A percentile compares a stretch with the other conserved stretches of the same genome.
Evolutionary conservation across 306 rosid genomes (phyloP).

Genomic region (Begonia loranthoides): DNA sequence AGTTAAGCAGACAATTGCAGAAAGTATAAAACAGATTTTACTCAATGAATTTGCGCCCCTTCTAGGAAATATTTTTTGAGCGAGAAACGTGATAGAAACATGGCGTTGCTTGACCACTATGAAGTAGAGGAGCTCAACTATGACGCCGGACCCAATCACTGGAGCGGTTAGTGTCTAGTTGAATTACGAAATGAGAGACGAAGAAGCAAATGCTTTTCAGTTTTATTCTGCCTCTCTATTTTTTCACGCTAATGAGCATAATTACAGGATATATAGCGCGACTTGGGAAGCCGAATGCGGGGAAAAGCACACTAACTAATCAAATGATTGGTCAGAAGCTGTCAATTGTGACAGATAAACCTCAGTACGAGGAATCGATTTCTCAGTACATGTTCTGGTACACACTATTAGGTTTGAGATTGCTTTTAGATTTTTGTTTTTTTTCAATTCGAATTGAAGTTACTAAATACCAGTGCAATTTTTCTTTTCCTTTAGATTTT

Average conservation of each 20-base stretch:
- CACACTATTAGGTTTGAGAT: constrained; percentile 80
- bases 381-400: constrained; percentile 81
- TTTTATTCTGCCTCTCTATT: neutral
- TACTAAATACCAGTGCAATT: no score
- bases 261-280: constrained; percentile 76
- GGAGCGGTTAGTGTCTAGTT: constrained; percentile 43
- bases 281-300: constrained; percentile 91
- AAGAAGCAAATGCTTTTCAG: neutral
- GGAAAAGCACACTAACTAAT: constrained; percentile 81
- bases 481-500: no score
- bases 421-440: neutral
- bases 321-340: constrained; percentile 86
- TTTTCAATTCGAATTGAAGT: no score
- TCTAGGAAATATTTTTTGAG: no score
- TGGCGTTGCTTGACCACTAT: constrained; percentile 58
- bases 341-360: constrained; percentile 90
- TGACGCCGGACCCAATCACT: constrained; percentile 32
- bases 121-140: constrained; percentile 64
- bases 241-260: constrained; percentile 10
- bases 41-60: no score
- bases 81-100: constrained; percentile 62
- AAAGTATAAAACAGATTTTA: no score
- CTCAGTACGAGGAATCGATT: constrained; percentile 86
- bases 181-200: neutral
- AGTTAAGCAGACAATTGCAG: neutral